Percentiles rank a stretch among this genome's conserved stretches.
Evolutionary conservation across 78 protist genomes (phyloP).

Genomic region (Cyanophora paradoxa): DNA sequence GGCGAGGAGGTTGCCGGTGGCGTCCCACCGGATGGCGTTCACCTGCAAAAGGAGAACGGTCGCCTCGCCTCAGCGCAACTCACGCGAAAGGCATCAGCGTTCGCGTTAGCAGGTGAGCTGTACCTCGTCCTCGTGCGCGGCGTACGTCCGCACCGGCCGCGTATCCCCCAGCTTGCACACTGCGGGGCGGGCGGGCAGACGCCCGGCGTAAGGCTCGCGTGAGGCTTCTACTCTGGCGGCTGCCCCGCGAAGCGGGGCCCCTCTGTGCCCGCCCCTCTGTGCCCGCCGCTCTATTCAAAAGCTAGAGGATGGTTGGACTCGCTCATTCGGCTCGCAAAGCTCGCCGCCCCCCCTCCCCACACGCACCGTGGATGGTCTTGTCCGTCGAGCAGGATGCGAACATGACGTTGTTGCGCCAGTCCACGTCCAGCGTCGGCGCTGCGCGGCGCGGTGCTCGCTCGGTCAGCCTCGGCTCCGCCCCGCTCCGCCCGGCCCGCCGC

Average conservation of each 20-base stretch:
- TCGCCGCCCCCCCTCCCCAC: too few species aligned
- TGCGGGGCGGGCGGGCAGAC: too few species aligned
- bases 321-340: not conserved
- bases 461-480: not conserved
- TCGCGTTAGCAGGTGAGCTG: too few species aligned
- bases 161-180: constrained; percentile 68
- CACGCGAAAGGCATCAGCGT: too few species aligned
- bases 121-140: constrained; percentile 58
- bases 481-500: not conserved
- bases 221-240: too few species aligned
- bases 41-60: too few species aligned
- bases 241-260: too few species aligned
- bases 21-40: constrained; percentile 84
- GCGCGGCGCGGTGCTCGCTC: not conserved
- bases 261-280: too few species aligned
- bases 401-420: constrained; percentile 61
- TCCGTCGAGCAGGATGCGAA: constrained; percentile 53
- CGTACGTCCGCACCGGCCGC: not conserved
- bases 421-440: constrained; percentile 88
- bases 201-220: too few species aligned
- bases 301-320: too few species aligned
- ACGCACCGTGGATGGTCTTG: constrained; percentile 29
- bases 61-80: too few species aligned
- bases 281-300: too few species aligned
- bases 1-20: constrained; percentile 78